These are phyloP conservation scores for Pezicula neosporulosa DNA, from an alignment of 2,329 filamentous ascomycete species.

Conservation along the genomic window DNA sequence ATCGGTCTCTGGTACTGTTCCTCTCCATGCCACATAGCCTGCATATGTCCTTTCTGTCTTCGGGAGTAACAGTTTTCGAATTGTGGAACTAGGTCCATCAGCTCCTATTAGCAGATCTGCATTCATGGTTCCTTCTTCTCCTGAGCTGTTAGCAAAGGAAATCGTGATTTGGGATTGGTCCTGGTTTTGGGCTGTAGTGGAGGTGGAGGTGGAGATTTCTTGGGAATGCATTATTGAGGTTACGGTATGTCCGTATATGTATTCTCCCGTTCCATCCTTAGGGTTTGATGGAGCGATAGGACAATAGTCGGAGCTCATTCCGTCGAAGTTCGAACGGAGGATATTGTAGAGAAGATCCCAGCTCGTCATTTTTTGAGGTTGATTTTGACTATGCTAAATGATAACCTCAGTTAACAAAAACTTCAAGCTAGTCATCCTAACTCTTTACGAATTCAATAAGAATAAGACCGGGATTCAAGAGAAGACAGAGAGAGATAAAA, in stretches of 20 bases:
- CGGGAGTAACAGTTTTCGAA: slow-evolving; percentile 9
- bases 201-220: too few relatives aligned
- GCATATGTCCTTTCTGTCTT: slow-evolving; percentile 15
- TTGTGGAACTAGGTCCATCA: slow-evolving; percentile 17
- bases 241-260: slow-evolving; percentile 4
- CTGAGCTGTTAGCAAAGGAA: slow-evolving; percentile 4
- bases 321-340: slow-evolving; percentile 18
- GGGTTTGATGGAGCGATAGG: not conserved
- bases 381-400: not conserved
- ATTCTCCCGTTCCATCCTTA: slow-evolving; percentile 3
- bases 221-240: too few relatives aligned
- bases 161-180: too few relatives aligned
- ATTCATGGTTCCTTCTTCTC: not conserved
- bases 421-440: not conserved
- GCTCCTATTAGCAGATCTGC: slow-evolving; percentile 16
- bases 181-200: too few relatives aligned
- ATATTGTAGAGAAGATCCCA: slow-evolving; percentile 17
- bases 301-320: slow-evolving; percentile 9
- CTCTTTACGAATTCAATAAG: not conserved
- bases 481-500: too few relatives aligned
- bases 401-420: too few relatives aligned
- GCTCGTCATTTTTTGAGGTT: slow-evolving; percentile 4
- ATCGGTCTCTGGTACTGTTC: slow-evolving; percentile 36
- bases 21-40: slow-evolving; percentile 28
- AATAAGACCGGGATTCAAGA: too few relatives aligned